Evolutionary conservation across 2,329 filamentous ascomycete genomes (phyloP), one percentile per base, ranked within the genome.

Genomic region (Arthroderma sp.): DNA sequence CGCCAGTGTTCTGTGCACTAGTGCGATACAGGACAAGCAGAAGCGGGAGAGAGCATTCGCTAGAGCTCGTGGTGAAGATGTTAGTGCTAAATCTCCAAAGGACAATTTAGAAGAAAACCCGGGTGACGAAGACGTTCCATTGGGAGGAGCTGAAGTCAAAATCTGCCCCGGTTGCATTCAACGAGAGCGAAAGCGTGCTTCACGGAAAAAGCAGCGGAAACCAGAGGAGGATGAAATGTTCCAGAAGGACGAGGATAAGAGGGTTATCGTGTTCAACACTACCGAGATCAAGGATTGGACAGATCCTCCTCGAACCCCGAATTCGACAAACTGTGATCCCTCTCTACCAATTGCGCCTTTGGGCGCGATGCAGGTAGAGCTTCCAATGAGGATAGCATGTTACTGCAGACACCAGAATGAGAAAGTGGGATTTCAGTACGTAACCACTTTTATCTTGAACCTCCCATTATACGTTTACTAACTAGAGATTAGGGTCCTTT

Each of bases 351-450:
- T 66, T 33, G 59, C 67, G 9, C 74, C 76, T 47, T 76, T 78
- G 51, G 83, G 82, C 54, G 81, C 85, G 5, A 83, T 88, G 76
- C 85, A 89, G 66, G 84, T 95, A 21, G 85, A 91, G 63, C 83
- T 88, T 1, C 90, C 89, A 0, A 95, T 97, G 91, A 85, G 91
- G 8, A 96, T 98, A 66, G 89, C 91, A 23, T 98, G 91, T 70
- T 98, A 97, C 72, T 97, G 91, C 73, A 84, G 91, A 19, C 91
- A 98, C 68, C 91, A 97, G 65, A 84, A 86, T 59, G 93, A 97
- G 73, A 97, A 97, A 74, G 77, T 86, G 63, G 91, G 91, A 1
- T 98, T 96, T 72, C 80, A 80, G 72, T 76, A 64, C 62, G 73
- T 68, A 55, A 39, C 43, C 33, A 11, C 2, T 49, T 33, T 31